Evolutionary conservation across 305 asterid genomes (phyloP), one percentile per base, ranked within the genome.

Genomic region (Fraxinus xanthoxyloides): DNA sequence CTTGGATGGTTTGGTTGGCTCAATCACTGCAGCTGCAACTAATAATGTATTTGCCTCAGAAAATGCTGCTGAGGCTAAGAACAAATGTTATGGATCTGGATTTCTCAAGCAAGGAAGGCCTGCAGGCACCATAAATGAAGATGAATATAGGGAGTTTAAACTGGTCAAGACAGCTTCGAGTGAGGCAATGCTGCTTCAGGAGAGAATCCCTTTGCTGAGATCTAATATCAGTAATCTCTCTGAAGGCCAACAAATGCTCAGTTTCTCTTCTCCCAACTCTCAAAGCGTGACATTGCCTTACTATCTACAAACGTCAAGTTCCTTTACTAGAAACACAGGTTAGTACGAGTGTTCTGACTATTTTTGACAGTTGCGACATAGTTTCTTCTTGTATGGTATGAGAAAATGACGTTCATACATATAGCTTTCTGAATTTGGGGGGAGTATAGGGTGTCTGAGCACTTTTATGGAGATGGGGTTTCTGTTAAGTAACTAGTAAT

Each of bases 191-290:
- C 67, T 81, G 75, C 35, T 77, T 40, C 88, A 70, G 82, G 82
- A 76, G 17, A 90, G 85, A 74, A 76, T 63, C 59, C 82, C 90
- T 54, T 24, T 88, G 76, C 85, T 87, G 87, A 91, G 91, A 86
- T 89, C 88, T 78, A 80, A 75, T 76, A 72, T 76, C 78, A 31
- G 51, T 75, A 36, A 24, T 77, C 70, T 63, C 48, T 13, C 77
- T 63, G 90, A 84, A 7, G 90, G 83, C 28, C 92, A 85, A 48
- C 94, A 92, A 75, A 94, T 93, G 97, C 97, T 94, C 80, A 88
- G 97, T 85, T 95, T 94, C 87, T 89, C 99, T 31, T 81, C 94
- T 23, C 92, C 93, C 38, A 85, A 84, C 83, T 65, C 92, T 17
- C 92, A 87, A 69, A 67, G 86, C 56, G 31, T 74, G 28, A 56